A percentile compares a stretch with the other conserved stretches of the same genome.
Evolutionary conservation across 495 filamentous ascomycete genomes (phyloP).

Genomic region (Aspergillus indologenus): DNA sequence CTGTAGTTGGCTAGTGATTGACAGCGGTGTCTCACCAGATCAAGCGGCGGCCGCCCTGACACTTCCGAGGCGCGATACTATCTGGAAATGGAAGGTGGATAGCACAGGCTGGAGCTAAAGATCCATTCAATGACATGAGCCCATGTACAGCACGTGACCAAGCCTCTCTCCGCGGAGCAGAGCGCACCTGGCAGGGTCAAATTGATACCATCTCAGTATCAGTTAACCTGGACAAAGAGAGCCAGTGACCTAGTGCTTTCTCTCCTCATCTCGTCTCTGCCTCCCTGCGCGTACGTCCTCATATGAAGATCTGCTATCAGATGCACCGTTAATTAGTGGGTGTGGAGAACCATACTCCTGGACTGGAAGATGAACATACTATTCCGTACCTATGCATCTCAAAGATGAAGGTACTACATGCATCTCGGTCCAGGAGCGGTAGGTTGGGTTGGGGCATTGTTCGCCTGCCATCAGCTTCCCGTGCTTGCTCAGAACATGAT

Average conservation of each 20-base stretch:
- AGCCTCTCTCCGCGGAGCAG: not conserved
- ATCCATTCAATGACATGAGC: not conserved
- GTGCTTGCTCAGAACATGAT: not conserved
- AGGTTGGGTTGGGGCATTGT: not conserved
- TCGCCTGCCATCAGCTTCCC: not conserved
- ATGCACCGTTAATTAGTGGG: too few relatives aligned
- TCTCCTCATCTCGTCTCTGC: not conserved
- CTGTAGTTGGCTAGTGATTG: not conserved
- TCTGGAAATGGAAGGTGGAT: not conserved
- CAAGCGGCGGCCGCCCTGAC: not conserved
- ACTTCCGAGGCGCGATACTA: not conserved
- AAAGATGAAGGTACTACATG: too few relatives aligned
- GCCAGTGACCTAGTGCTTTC: too few relatives aligned
- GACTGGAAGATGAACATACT: too few relatives aligned
- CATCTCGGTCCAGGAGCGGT: not conserved
- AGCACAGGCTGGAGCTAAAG: not conserved
- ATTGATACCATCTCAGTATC: not conserved
- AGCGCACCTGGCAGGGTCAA: not conserved
- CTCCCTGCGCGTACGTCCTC: too few relatives aligned
- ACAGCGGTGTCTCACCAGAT: not conserved
- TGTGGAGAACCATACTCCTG: too few relatives aligned
- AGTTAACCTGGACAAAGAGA: too few relatives aligned
- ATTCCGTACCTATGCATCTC: too few relatives aligned
- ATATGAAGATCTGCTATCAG: too few relatives aligned
- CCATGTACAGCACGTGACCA: not conserved